Evolutionary conservation across 371 early-diverging fungal species (phyloP).

Genomic region (Syncephalastrum sp.): DNA sequence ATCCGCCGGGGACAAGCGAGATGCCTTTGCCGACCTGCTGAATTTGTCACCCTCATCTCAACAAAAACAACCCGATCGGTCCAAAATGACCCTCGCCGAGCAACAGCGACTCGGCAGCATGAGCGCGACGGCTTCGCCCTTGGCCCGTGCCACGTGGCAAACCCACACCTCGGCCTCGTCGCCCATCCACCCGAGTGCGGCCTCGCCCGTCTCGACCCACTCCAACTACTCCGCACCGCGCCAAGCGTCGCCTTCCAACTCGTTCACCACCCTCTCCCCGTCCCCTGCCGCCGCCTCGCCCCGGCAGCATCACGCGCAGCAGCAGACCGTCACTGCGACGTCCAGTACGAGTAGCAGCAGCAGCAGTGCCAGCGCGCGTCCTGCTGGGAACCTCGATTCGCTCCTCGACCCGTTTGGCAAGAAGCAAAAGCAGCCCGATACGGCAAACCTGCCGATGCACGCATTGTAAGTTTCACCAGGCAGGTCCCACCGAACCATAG

Average conservation of each 20-base stretch:
- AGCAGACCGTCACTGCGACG: conserved; percentile 1
- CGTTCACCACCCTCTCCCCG: not conserved
- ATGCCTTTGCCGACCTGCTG: conserved; percentile 40
- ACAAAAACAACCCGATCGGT: conserved; percentile 1
- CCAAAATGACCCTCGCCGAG: conserved; percentile 26
- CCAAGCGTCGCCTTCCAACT: too few relatives aligned
- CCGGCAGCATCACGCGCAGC: not conserved
- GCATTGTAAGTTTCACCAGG: conserved; percentile 41
- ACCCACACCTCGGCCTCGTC: conserved; percentile 7
- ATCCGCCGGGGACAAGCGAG: conserved; percentile 16
- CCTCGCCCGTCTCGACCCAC: too few relatives aligned
- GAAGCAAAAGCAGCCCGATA: conserved; percentile 10
- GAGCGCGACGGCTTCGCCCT: too few relatives aligned
- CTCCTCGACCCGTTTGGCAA: conserved; percentile 36
- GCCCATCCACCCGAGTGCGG: not conserved
- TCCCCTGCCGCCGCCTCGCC: not conserved
- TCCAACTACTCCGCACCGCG: too few relatives aligned
- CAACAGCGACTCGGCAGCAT: conserved; percentile 14
- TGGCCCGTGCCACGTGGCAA: conserved; percentile 5
- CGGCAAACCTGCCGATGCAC: conserved; percentile 34
- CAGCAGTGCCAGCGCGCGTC: not conserved
- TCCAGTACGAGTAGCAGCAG: conserved; percentile 1
- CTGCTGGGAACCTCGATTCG: conserved; percentile 23
- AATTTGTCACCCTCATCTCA: conserved; percentile 10
- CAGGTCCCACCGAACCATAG: not conserved